These are phyloP conservation scores for Ammopiptanthus mongolicus DNA, from an alignment of 306 rosid genomes.

Conservation along the genomic window DNA sequence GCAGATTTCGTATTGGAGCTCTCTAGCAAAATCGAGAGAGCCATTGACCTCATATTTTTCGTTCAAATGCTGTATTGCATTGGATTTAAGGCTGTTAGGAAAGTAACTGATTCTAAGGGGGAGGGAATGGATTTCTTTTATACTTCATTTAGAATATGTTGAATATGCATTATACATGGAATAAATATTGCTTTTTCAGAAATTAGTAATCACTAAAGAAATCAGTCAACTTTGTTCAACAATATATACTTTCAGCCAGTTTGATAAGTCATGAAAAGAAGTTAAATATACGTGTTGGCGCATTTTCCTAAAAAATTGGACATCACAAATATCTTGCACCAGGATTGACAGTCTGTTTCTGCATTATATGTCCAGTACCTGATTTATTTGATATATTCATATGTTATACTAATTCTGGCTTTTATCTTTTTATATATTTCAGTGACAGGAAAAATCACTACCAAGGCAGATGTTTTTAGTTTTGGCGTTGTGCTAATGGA, in stretches of 20 bases:
- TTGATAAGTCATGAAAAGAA: background rate
- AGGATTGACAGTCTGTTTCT: background rate
- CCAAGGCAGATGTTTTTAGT: constrained; percentile 87
- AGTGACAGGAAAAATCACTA: constrained; percentile 92
- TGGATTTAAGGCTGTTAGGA: background rate
- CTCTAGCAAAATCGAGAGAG: background rate
- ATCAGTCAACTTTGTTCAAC: background rate
- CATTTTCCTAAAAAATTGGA: background rate
- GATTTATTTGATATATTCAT: background rate
- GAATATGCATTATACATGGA: background rate
- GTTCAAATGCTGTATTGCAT: background rate
- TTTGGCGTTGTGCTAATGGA: constrained; percentile 88
- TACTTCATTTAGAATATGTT: background rate
- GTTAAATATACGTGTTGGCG: background rate
- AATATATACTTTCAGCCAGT: background rate
- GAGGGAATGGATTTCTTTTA: background rate
- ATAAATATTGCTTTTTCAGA: background rate
- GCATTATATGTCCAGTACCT: background rate
- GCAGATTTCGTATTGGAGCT: background rate
- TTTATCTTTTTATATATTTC: constrained; percentile 16
- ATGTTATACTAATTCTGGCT: constrained; percentile 19
- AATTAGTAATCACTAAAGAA: background rate
- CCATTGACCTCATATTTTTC: background rate
- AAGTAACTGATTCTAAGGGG: background rate
- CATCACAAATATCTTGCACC: background rate